A percentile compares a stretch with the other conserved stretches of the same genome.
These are phyloP conservation scores for Coemansia erecta DNA, from an alignment of 192 early-diverging fungal genomes.

Conservation along the genomic window DNA sequence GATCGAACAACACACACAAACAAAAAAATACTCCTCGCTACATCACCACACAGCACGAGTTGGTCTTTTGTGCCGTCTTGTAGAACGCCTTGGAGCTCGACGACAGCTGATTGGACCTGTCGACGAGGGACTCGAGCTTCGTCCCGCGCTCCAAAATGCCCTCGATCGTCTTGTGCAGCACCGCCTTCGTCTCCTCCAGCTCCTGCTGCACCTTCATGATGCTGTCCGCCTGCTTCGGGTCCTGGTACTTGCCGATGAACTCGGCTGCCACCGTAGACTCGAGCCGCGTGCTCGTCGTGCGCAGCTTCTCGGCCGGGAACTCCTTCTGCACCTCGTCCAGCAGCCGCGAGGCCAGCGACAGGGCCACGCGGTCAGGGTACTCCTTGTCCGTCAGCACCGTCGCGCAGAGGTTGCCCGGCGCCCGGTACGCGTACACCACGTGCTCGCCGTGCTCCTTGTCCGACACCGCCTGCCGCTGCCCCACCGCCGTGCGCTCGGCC, in stretches of 20 bases:
- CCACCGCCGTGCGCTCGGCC: constrained; percentile 77
- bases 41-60: constrained; percentile 52
- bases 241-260: constrained; percentile 81
- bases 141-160: constrained; percentile 83
- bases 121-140: constrained; percentile 85
- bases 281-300: constrained; percentile 22
- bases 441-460: constrained; percentile 79
- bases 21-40: constrained; percentile 11
- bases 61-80: constrained; percentile 89
- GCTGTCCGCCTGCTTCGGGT: constrained; percentile 87
- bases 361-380: constrained; percentile 87
- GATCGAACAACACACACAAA: constrained; percentile 4
- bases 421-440: constrained; percentile 77
- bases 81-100: constrained; percentile 94
- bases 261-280: constrained; percentile 70
- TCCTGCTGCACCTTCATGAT: constrained; percentile 94
- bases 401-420: constrained; percentile 67
- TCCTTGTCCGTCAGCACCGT: constrained; percentile 82
- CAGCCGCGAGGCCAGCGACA: constrained; percentile 79
- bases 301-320: constrained; percentile 16
- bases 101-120: constrained; percentile 78
- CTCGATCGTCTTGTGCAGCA: constrained; percentile 95
- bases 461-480: constrained; percentile 77
- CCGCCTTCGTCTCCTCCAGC: constrained; percentile 94
- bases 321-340: constrained; percentile 78